These are phyloP conservation scores for Linum tenue DNA, from an alignment of 345 rosid species.

Conservation along the genomic window DNA sequence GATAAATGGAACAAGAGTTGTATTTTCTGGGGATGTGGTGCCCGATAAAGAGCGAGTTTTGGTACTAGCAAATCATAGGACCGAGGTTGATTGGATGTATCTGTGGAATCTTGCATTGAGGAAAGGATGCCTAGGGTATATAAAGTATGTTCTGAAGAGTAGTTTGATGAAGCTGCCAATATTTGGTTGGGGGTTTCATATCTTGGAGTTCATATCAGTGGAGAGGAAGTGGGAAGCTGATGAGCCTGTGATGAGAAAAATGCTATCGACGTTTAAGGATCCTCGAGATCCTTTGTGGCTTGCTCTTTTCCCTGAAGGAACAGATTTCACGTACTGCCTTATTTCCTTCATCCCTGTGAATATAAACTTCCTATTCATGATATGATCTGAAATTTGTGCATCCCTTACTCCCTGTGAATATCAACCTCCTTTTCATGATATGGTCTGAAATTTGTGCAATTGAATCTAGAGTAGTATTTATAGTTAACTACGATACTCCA, in stretches of 20 bases:
- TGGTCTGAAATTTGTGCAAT: not conserved
- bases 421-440: too few species aligned
- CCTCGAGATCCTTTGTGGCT: slow-evolving; percentile 80
- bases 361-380: slow-evolving; percentile 12
- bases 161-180: slow-evolving; percentile 70
- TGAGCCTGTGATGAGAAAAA: slow-evolving; percentile 44
- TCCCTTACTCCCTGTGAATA: too few species aligned
- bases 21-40: slow-evolving; percentile 55
- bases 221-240: slow-evolving; percentile 82
- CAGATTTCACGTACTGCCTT: slow-evolving; percentile 61
- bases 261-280: slow-evolving; percentile 56
- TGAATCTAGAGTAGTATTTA: not conserved
- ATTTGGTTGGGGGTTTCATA: slow-evolving; percentile 84
- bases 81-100: slow-evolving; percentile 97
- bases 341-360: slow-evolving; percentile 12
- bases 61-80: slow-evolving; percentile 71
- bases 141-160: slow-evolving; percentile 76
- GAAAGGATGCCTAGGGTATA: slow-evolving; percentile 60
- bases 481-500: not conserved
- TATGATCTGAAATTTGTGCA: not conserved
- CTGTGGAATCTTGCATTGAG: slow-evolving; percentile 75
- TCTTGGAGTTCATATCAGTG: slow-evolving; percentile 74
- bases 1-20: slow-evolving; percentile 55
- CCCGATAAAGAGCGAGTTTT: slow-evolving; percentile 49
- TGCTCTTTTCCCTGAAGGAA: slow-evolving; percentile 85